Evolutionary conservation across 805 yeast genomes (phyloP), one percentile per base, ranked within the genome.

Genomic region (Lipomyces kockii): DNA sequence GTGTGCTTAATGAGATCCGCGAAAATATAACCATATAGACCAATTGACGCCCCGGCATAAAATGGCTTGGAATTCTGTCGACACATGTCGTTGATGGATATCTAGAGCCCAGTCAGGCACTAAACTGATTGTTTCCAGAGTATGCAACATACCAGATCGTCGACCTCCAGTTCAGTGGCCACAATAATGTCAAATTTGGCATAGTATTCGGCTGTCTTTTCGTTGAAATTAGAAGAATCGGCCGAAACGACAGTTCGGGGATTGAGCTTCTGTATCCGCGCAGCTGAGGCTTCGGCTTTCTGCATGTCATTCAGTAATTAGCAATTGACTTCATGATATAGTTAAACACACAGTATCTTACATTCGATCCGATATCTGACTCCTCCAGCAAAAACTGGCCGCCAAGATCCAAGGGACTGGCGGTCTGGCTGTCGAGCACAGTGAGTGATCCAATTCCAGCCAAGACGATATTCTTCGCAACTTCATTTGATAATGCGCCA

Each of bases 361-460:
- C 71, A 51, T 70, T 73, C 61, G 80, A 71, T 0, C 95, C 97
- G 5, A 89, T 74, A 54, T 87, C 86, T 1, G 76, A 73, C 37
- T 81, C 83, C 59, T 83, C 84, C 34, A 91, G 76, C 76, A 91
- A 91, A 77, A 92, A 93, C 76, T 92, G 95, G 0, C 87, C 83
- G 2, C 87, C 87, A 66, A 89, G 83, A 75, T 91, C 97, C 54
- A 83, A 85, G 49, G 85, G 89, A 1, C 77, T 75, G 0, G 91
- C 85, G 0, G 59, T 73, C 2, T 87, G 79, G 43, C 78, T 74
- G 78, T 93, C 98, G 64, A 88, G 75, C 0, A 95, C 80, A n/a
- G 88, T 87, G 35, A 94, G 78, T 0, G 88, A 80, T 2, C 97
- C 97, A 65, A 94, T 81, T 3, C 99, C 99, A 35, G 97, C 96